phyloP scores from a whole-genome alignment of 768 basidiomycete species.

The Dentipellis fragilis region DNA sequence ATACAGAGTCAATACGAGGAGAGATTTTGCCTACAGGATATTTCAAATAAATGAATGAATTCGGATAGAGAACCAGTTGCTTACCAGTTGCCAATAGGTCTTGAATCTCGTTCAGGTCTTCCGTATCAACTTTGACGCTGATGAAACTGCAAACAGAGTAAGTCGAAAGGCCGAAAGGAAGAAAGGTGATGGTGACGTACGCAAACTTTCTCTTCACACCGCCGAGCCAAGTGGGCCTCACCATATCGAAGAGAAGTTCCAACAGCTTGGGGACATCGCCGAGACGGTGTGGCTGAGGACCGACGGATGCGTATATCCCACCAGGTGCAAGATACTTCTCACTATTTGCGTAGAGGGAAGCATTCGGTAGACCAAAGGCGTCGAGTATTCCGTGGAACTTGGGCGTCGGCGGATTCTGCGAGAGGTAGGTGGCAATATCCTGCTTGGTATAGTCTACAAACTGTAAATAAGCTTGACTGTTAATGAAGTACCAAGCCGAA shows the following conservation, averaged over 20 bases:
- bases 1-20: constrained; percentile 49
- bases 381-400: constrained; percentile 55
- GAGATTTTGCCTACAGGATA: constrained; percentile 34
- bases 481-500: neutral
- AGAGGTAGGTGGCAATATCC: constrained; percentile 38
- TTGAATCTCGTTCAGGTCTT: constrained; percentile 22
- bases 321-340: constrained; percentile 43
- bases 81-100: constrained; percentile 34
- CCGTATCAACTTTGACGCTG: constrained; percentile 20
- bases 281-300: constrained; percentile 27
- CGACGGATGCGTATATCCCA: constrained; percentile 45
- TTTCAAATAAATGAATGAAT: neutral
- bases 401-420: constrained; percentile 32
- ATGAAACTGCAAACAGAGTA: constrained; percentile 22
- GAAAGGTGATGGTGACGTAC: constrained; percentile 22
- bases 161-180: neutral
- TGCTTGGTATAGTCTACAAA: constrained; percentile 54
- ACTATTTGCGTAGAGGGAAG: constrained; percentile 36
- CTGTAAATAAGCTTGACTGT: constrained; percentile 5
- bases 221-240: constrained; percentile 42
- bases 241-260: neutral
- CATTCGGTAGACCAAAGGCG: constrained; percentile 40
- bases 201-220: constrained; percentile 37
- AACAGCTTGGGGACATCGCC: constrained; percentile 3
- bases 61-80: neutral